A percentile compares a stretch with the other conserved stretches of the same genome.
phyloP scores from a whole-genome alignment of 2,329 filamentous ascomycete genomes.

The Diplocarpon rosae region DNA sequence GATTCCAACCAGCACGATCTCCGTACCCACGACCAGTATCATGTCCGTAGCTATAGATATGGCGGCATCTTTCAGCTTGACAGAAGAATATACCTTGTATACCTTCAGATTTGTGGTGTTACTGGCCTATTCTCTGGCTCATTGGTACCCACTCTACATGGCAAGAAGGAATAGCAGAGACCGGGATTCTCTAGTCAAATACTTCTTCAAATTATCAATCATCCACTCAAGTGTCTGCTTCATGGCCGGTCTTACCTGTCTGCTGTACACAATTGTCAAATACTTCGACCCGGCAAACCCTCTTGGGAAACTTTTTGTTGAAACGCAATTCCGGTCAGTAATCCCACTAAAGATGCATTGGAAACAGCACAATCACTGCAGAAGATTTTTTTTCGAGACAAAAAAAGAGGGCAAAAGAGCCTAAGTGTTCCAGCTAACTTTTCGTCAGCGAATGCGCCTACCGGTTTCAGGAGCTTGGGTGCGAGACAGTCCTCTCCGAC shows the following conservation, averaged over 20 bases:
- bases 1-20: not conserved
- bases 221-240: not conserved
- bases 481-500: not conserved
- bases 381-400: no score
- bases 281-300: not conserved
- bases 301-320: not conserved
- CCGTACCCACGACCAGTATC: not conserved
- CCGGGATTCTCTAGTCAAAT: not conserved
- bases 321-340: not conserved
- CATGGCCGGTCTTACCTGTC: not conserved
- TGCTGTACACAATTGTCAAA: not conserved
- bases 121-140: not conserved
- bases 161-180: not conserved
- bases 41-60: not conserved
- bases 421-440: not conserved
- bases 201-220: not conserved
- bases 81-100: not conserved
- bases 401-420: not conserved
- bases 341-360: not conserved
- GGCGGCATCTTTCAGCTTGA: not conserved
- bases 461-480: not conserved
- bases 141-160: not conserved
- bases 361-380: not conserved
- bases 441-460: not conserved
- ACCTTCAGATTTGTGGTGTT: not conserved